Evolutionary conservation across 371 early-diverging fungal species (phyloP).

Genomic region (Apophysomyces trapeziformis): DNA sequence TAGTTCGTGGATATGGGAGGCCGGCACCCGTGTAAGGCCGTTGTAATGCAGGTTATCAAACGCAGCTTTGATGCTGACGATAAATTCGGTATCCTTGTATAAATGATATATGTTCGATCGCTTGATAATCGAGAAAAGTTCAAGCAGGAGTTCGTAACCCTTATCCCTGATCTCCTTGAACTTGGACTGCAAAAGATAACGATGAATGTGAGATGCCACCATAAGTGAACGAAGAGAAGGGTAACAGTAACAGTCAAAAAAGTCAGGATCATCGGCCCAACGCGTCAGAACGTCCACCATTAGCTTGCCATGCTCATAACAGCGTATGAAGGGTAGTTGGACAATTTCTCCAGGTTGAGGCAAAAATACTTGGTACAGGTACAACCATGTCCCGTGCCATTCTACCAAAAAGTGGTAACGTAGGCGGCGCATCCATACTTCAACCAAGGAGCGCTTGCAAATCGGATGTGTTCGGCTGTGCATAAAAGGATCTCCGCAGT

Average conservation of each 20-base stretch:
- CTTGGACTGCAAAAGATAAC: slow-evolving; percentile 25
- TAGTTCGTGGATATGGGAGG: background rate
- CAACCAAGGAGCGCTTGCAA: slow-evolving; percentile 27
- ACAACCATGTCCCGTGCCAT: slow-evolving; percentile 33
- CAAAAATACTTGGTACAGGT: slow-evolving; percentile 27
- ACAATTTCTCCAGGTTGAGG: slow-evolving; percentile 30
- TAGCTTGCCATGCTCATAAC: slow-evolving; percentile 25
- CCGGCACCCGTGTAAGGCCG: slow-evolving; percentile 4
- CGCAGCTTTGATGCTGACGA: slow-evolving; percentile 23
- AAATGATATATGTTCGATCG: slow-evolving; percentile 30
- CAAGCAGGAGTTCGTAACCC: slow-evolving; percentile 25
- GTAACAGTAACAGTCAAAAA: slow-evolving; percentile 34
- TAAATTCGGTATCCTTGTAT: slow-evolving; percentile 29
- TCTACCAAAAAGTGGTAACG: slow-evolving; percentile 33
- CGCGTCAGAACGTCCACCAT: slow-evolving; percentile 29
- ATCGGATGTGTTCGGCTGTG: slow-evolving; percentile 28
- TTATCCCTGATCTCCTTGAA: slow-evolving; percentile 27
- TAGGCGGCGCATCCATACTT: slow-evolving; percentile 34
- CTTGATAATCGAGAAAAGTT: slow-evolving; percentile 22
- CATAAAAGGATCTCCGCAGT: slow-evolving; percentile 17
- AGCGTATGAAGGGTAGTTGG: slow-evolving; percentile 30
- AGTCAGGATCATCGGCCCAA: slow-evolving; percentile 32
- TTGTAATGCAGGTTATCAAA: slow-evolving; percentile 19
- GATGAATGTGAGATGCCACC: slow-evolving; percentile 30
- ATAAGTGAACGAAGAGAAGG: slow-evolving; percentile 26